Percentiles rank a stretch among this genome's conserved stretches.
These are phyloP conservation scores for Termitomyces bulborhizus DNA, from an alignment of 768 basidiomycete genomes.

Conservation along the genomic window DNA sequence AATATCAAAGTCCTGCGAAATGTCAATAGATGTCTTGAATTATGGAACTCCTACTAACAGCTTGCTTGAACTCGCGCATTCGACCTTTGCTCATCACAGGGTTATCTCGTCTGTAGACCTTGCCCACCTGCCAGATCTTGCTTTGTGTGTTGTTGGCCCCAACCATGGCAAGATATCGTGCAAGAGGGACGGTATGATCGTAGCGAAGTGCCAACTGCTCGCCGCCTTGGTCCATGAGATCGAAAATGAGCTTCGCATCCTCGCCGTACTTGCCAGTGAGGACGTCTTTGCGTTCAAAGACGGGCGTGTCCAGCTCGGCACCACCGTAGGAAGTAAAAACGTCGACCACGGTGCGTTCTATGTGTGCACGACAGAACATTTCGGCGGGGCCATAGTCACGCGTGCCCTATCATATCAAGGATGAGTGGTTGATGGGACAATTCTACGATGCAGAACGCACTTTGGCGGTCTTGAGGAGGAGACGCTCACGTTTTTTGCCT, in stretches of 20 bases:
- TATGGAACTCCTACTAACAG: constrained; percentile 41
- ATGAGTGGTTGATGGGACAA: constrained; percentile 12
- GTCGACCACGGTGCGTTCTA: constrained; percentile 83
- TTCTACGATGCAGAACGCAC: constrained; percentile 31
- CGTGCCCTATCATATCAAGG: constrained; percentile 65
- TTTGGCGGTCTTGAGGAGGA: constrained; percentile 93
- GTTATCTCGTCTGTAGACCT: constrained; percentile 94
- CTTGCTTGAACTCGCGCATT: constrained; percentile 98
- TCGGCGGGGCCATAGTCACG: constrained; percentile 91
- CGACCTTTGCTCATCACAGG: constrained; percentile 97
- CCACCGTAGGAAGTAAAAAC: constrained; percentile 88
- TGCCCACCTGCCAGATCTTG: constrained; percentile 98
- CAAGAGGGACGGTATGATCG: constrained; percentile 96
- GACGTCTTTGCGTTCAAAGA: constrained; percentile 96
- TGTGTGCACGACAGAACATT: constrained; percentile 86
- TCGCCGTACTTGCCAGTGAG: constrained; percentile 97
- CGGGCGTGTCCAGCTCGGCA: constrained; percentile 92
- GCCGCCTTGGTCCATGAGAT: constrained; percentile 95
- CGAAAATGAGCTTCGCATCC: constrained; percentile 95
- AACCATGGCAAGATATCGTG: constrained; percentile 92
- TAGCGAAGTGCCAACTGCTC: constrained; percentile 93
- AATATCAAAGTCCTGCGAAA: constrained; percentile 85
- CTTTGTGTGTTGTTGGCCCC: constrained; percentile 68
- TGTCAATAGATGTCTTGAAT: not conserved
- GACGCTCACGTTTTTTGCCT: constrained; percentile 52